Evolutionary conservation across 78 protist genomes (phyloP).

Genomic region (Anaeramoeba flamelloides): DNA sequence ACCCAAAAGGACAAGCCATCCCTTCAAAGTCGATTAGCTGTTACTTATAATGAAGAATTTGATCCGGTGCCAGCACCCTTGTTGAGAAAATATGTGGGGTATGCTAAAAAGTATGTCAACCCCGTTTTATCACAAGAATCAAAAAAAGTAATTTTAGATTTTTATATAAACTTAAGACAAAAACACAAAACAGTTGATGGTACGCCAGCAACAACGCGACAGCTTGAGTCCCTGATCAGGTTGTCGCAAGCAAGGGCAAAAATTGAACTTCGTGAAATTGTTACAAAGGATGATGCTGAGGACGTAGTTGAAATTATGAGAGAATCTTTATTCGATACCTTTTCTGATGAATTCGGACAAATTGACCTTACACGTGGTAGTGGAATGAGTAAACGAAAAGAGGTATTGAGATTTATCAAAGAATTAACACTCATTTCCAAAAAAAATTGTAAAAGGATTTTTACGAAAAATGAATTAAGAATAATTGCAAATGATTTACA

Average conservation of each 20-base stretch:
- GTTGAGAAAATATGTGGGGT: constrained; percentile 74
- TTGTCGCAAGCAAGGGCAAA: constrained; percentile 86
- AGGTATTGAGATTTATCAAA: neutral
- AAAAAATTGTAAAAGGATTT: neutral
- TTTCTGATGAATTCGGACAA: constrained; percentile 16
- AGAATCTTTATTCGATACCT: constrained; percentile 7
- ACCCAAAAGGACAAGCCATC: neutral
- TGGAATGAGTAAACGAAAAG: neutral
- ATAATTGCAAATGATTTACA: neutral
- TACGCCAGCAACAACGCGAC: constrained; percentile 86
- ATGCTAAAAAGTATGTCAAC: constrained; percentile 50
- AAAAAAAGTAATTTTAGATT: constrained; percentile 31
- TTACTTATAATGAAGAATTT: neutral
- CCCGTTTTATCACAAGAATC: constrained; percentile 47
- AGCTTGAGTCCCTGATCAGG: constrained; percentile 84
- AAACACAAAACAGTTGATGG: constrained; percentile 7
- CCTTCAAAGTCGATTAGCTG: neutral
- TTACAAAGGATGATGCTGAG: constrained; percentile 35
- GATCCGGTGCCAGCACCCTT: constrained; percentile 52
- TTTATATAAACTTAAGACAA: constrained; percentile 54
- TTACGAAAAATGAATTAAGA: neutral
- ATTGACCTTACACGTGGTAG: constrained; percentile 5
- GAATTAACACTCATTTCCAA: neutral
- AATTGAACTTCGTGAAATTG: constrained; percentile 63
- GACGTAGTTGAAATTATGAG: constrained; percentile 25